Base-by-base conservation (phyloP, 257 asterid species). In the Scutellaria galericulata region DNA sequence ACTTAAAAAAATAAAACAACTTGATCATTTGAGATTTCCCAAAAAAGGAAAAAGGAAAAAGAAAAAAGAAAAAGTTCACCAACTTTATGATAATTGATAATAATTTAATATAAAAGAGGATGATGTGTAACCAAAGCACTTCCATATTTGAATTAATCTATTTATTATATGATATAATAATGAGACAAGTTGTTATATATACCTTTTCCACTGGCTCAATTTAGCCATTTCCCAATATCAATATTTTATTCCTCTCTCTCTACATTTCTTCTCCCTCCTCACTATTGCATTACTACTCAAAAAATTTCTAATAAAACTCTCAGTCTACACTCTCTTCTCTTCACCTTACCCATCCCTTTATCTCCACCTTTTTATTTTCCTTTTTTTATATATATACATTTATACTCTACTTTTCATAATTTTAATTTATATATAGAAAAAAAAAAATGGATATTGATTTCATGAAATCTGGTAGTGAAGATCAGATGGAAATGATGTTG, bases 401-500 rank as follows among this genome's bases (percentile, higher is more conserved):
- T 56, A 18, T 18, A 18, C 18, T 18, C 18, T 18, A 18, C 18
- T 18, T 18, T 18, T 9, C 2, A 10, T 1, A 5, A 22, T 18
- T 24, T 5, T 18, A 22, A 59, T 53, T 48, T 42, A 6, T 57
- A 12, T 3, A 55, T 11, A 63, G 4, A 31, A 7, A 53, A 2
- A 27, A 27, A 2, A n/a, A 40, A 55, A 9, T 92, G 98, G 96
- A 92, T 62, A 76, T 86, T 57, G 96, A 89, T 48, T 75, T 84
- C 77, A 75, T 84, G 78, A 88, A 90, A 46, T 84, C 90, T n/a
- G 58, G 79, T 39, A 75, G 83, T 50, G 90, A 86, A 70, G 97
- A 90, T 61, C 96, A 90, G 67, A 83, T 88, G 83, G 95, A 88
- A 31, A 77, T 90, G 96, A 92, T 90, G 96, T 72, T 90, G 87